These are phyloP conservation scores for Phaseolus coccineus DNA, from an alignment of 331 rosid species.

Conservation along the genomic window DNA sequence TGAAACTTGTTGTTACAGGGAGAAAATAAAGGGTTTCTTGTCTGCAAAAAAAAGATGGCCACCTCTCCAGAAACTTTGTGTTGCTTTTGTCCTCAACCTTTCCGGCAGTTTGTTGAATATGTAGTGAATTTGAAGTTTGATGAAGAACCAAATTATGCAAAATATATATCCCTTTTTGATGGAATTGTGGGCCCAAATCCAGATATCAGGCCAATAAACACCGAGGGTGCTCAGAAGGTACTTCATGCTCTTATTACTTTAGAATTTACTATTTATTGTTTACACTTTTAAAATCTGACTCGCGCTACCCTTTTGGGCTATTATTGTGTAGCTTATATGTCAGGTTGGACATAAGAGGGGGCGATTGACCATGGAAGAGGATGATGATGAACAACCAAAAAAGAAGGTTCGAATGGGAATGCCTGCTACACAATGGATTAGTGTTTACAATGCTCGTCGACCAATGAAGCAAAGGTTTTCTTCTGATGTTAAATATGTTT, in stretches of 20 bases:
- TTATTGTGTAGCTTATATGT: conserved; percentile 69
- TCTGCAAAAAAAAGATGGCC: conserved; percentile 96
- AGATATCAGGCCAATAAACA: conserved; percentile 84
- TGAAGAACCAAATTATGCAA: conserved; percentile 92
- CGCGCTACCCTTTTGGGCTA: conserved; percentile 13
- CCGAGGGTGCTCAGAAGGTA: conserved; percentile 98
- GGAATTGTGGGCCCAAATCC: conserved; percentile 90
- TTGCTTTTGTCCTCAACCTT: conserved; percentile 80
- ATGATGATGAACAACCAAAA: conserved; percentile 86
- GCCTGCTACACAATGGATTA: conserved; percentile 95
- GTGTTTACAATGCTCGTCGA: conserved; percentile 83
- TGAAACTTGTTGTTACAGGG: conserved; percentile 62
- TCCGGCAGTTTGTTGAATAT: conserved; percentile 81
- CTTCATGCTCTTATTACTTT: conserved; percentile 9
- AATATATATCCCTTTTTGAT: conserved; percentile 85
- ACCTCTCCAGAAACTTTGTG: conserved; percentile 87
- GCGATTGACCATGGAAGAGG: conserved; percentile 74
- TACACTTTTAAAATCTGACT: conserved; percentile 34
- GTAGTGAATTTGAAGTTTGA: conserved; percentile 94
- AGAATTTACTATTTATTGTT: conserved; percentile 12
- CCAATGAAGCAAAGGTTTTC: conserved; percentile 94
- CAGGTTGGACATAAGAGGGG: conserved; percentile 90
- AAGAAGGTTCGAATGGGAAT: conserved; percentile 88
- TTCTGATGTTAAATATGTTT: conserved; percentile 25
- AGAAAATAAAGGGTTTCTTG: conserved; percentile 92